Evolutionary conservation across 83 land plant species (phyloP).

Genomic region (Isoetes engelmannii): DNA sequence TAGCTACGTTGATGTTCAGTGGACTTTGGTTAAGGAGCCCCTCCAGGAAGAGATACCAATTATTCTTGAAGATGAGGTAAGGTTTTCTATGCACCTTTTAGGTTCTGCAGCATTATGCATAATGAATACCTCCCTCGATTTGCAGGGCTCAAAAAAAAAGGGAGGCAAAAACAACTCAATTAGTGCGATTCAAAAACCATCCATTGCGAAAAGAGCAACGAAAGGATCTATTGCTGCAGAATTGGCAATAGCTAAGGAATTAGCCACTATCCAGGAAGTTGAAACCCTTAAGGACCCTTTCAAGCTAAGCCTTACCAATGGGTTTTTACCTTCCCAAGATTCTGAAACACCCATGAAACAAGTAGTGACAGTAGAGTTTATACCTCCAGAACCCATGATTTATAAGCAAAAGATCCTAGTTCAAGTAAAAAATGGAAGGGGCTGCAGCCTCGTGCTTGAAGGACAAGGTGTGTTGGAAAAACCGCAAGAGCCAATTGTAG

Average conservation of each 20-base stretch:
- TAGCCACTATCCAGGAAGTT: background rate
- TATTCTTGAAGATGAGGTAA: background rate
- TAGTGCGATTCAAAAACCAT: no score
- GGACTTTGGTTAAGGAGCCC: conserved; percentile 6
- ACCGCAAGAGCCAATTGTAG: conserved; percentile 1
- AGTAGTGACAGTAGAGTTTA: conserved; percentile 1
- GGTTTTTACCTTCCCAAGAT: background rate
- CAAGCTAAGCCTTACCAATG: background rate
- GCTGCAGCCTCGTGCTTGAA: conserved; percentile 1
- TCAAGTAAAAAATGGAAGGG: background rate
- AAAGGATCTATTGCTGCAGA: background rate
- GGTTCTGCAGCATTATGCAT: background rate
- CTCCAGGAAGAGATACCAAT: background rate
- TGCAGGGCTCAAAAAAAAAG: conserved; percentile 1
- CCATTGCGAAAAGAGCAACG: background rate
- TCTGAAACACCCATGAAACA: background rate
- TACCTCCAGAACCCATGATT: background rate
- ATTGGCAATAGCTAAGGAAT: background rate
- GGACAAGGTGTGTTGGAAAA: conserved; percentile 1
- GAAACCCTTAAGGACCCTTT: background rate
- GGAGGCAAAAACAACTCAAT: background rate
- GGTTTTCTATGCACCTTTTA: background rate
- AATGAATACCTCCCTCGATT: background rate
- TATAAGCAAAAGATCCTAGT: background rate
- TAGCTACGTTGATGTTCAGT: conserved; percentile 1